These are phyloP conservation scores for Aspergillus steynii DNA, from an alignment of 495 filamentous ascomycete genomes.

Conservation along the genomic window DNA sequence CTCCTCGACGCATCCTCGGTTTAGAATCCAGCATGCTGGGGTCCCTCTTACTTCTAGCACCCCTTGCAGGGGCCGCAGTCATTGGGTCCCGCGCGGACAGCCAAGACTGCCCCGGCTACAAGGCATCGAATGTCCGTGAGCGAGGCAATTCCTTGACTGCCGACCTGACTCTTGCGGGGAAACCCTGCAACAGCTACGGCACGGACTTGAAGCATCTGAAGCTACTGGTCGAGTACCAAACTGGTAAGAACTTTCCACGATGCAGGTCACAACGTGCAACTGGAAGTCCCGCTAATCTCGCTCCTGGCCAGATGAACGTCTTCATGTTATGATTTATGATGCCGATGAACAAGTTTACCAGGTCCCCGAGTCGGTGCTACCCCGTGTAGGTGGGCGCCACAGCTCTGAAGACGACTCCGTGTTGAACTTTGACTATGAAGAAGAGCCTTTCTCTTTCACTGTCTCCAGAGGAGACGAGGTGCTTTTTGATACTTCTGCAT, in stretches of 20 bases:
- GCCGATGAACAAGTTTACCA: slow-evolving; percentile 73
- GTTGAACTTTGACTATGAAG: slow-evolving; percentile 64
- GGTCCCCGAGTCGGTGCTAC: slow-evolving; percentile 70
- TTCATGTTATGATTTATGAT: slow-evolving; percentile 84
- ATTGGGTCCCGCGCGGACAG: slow-evolving; percentile 22
- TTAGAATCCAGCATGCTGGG: slow-evolving; percentile 29
- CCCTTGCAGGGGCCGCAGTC: slow-evolving; percentile 36
- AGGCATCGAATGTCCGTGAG: slow-evolving; percentile 61
- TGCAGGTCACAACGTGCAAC: neutral
- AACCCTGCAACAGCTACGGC: slow-evolving; percentile 71
- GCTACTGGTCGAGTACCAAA: slow-evolving; percentile 74
- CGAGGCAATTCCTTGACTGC: slow-evolving; percentile 46
- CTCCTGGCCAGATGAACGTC: slow-evolving; percentile 57
- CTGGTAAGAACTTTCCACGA: slow-evolving; percentile 49
- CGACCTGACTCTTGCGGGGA: slow-evolving; percentile 65
- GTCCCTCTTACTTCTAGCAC: slow-evolving; percentile 28
- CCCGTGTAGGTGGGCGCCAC: slow-evolving; percentile 50
- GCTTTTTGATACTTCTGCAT: slow-evolving; percentile 76
- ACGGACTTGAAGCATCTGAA: slow-evolving; percentile 65
- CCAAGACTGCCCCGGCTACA: slow-evolving; percentile 68
- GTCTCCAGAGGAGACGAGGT: slow-evolving; percentile 65
- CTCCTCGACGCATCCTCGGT: neutral
- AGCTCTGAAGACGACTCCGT: slow-evolving; percentile 27
- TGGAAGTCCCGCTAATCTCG: neutral
- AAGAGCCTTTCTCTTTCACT: slow-evolving; percentile 74